phyloP scores from a whole-genome alignment of 768 basidiomycete species.

The Sistotremastrum niveocremeum region DNA sequence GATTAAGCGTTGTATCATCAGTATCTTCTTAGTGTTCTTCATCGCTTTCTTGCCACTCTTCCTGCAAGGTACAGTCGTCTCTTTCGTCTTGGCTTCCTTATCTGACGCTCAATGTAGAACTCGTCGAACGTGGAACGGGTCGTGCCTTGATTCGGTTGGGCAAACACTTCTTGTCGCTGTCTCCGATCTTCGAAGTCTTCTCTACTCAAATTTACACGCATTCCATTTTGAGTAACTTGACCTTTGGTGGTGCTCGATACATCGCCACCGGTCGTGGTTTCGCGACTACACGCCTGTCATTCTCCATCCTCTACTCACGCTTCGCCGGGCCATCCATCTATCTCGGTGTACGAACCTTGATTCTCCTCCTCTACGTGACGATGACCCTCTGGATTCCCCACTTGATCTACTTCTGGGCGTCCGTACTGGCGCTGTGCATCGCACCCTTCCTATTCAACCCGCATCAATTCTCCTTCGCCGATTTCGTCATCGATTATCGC shows the following conservation, averaged over 20 bases:
- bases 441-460: conserved; percentile 99
- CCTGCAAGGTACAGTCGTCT: conserved; percentile 59
- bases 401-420: conserved; percentile 96
- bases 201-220: conserved; percentile 97
- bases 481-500: conserved; percentile 92
- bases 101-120: conserved; percentile 39
- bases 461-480: conserved; percentile 96
- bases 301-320: conserved; percentile 91
- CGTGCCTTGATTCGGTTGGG: conserved; percentile 83
- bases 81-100: not conserved
- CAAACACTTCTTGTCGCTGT: conserved; percentile 90
- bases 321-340: conserved; percentile 99
- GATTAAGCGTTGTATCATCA: conserved; percentile 94
- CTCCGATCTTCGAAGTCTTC: conserved; percentile 95
- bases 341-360: conserved; percentile 83
- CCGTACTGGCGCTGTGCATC: conserved; percentile 81
- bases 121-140: conserved; percentile 88
- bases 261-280: conserved; percentile 99
- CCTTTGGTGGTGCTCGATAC: conserved; percentile 95
- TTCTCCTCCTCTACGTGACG: conserved; percentile 91
- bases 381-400: conserved; percentile 84
- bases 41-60: conserved; percentile 92
- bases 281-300: conserved; percentile 88
- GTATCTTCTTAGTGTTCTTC: conserved; percentile 97
- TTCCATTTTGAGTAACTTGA: conserved; percentile 92